phyloP scores from a whole-genome alignment of 139 green algal species.

The Ostreobium quekettii region DNA sequence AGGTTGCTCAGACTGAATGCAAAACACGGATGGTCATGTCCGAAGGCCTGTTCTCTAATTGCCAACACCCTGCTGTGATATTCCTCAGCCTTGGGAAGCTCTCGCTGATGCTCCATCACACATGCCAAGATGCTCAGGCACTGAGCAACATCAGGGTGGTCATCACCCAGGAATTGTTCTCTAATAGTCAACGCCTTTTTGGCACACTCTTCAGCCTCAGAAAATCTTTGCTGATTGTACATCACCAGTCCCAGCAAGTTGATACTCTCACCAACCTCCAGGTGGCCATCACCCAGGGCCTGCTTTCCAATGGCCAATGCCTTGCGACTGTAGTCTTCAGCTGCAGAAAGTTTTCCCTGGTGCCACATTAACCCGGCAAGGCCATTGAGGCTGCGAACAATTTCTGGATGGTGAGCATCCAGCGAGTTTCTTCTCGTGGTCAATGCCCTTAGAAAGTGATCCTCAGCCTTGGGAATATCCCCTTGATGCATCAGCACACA shows the following conservation, averaged over 20 bases:
- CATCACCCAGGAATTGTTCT: conserved; percentile 3
- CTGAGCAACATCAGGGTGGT: conserved; percentile 25
- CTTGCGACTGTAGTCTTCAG: neutral
- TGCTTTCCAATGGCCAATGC: neutral
- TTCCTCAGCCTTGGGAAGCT: conserved; percentile 23
- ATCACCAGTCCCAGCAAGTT: neutral
- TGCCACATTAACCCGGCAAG: neutral
- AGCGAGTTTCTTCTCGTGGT: too few relatives aligned
- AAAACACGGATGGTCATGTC: conserved; percentile 21
- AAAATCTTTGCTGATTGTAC: too few relatives aligned
- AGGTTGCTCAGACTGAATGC: neutral
- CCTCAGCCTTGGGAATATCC: too few relatives aligned
- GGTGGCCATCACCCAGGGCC: conserved; percentile 18
- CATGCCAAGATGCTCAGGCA: conserved; percentile 24
- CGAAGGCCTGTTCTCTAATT: conserved; percentile 24
- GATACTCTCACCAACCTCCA: conserved; percentile 3
- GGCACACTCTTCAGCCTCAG: neutral
- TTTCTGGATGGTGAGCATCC: too few relatives aligned
- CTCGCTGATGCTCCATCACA: conserved; percentile 23
- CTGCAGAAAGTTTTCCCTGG: neutral
- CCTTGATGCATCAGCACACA: too few relatives aligned
- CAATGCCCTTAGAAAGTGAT: too few relatives aligned
- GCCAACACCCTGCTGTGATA: conserved; percentile 17
- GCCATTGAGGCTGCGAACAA: neutral
- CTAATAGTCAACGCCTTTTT: neutral